A percentile compares a stretch with the other conserved stretches of the same genome.
Evolutionary conservation across 106 monocot species (phyloP).

Genomic region (Agapanthus africanus): DNA sequence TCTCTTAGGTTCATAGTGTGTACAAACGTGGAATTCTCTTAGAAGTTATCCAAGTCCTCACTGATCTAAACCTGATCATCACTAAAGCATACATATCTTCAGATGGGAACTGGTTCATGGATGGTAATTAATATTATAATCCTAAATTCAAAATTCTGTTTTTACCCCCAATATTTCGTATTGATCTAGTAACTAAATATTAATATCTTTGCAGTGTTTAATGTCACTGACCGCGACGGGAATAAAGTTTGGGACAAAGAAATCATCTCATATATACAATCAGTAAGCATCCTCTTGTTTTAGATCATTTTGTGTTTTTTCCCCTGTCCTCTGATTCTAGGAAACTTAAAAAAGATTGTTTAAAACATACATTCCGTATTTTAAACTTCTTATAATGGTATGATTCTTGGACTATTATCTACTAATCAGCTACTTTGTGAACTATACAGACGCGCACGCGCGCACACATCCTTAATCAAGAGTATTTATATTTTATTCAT

Average conservation of each 20-base stretch:
- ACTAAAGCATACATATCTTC: constrained; percentile 57
- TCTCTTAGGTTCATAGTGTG: constrained; percentile 38
- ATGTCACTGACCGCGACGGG: constrained; percentile 7
- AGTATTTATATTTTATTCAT: no score
- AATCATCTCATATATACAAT: constrained; percentile 3
- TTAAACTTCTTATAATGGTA: no score
- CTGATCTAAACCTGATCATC: constrained; percentile 47
- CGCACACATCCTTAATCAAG: no score
- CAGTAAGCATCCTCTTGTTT: constrained; percentile 5
- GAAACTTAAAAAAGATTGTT: no score
- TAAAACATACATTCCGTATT: no score
- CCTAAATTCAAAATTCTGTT: not conserved
- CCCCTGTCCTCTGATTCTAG: no score
- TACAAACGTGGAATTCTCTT: constrained; percentile 54
- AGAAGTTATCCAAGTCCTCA: constrained; percentile 49
- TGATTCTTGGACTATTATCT: no score
- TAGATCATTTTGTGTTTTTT: no score
- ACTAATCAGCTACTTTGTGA: no score
- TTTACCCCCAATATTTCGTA: not conserved
- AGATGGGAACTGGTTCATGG: constrained; percentile 71
- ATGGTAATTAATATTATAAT: constrained; percentile 35
- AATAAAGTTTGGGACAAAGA: constrained; percentile 11
- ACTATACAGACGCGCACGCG: no score
- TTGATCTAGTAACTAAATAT: not conserved
- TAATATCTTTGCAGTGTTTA: not conserved